Evolutionary conservation across 2,329 filamentous ascomycete genomes (phyloP).

Genomic region (Trichoderma arundinaceum): DNA sequence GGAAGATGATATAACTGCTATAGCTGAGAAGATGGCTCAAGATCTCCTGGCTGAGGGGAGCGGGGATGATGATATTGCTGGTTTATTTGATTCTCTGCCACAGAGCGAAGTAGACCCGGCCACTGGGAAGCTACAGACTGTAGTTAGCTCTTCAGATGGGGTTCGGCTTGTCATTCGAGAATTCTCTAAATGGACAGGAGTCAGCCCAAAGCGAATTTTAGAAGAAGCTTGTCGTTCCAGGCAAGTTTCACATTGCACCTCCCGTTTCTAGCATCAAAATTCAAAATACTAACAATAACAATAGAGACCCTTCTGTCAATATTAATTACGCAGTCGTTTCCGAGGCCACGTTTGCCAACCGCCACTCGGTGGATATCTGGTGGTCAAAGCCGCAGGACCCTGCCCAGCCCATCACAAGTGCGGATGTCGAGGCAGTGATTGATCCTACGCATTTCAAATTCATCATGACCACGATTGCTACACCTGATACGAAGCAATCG

Average conservation of each 20-base stretch:
- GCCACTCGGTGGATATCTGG: slow-evolving; percentile 73
- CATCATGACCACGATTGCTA: slow-evolving; percentile 76
- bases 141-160: slow-evolving; percentile 59
- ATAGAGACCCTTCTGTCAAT: slow-evolving; percentile 69
- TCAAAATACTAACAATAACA: slow-evolving; percentile 26
- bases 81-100: slow-evolving; percentile 65
- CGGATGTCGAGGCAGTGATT: slow-evolving; percentile 53
- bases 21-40: slow-evolving; percentile 62
- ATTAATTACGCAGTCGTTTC: slow-evolving; percentile 74
- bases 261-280: slow-evolving; percentile 1
- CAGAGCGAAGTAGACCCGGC: slow-evolving; percentile 63
- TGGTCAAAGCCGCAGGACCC: slow-evolving; percentile 78
- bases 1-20: slow-evolving; percentile 49
- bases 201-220: slow-evolving; percentile 75
- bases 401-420: slow-evolving; percentile 43
- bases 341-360: slow-evolving; percentile 73
- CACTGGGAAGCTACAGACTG: slow-evolving; percentile 64
- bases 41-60: slow-evolving; percentile 59
- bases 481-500: slow-evolving; percentile 78
- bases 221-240: slow-evolving; percentile 88
- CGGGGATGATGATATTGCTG: slow-evolving; percentile 53
- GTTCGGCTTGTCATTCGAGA: slow-evolving; percentile 71
- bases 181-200: slow-evolving; percentile 81
- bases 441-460: slow-evolving; percentile 64
- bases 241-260: slow-evolving; percentile 47